Conservation (phyloP, 2,329 filamentous ascomycete species). For the Verticillium dahliae region DNA sequence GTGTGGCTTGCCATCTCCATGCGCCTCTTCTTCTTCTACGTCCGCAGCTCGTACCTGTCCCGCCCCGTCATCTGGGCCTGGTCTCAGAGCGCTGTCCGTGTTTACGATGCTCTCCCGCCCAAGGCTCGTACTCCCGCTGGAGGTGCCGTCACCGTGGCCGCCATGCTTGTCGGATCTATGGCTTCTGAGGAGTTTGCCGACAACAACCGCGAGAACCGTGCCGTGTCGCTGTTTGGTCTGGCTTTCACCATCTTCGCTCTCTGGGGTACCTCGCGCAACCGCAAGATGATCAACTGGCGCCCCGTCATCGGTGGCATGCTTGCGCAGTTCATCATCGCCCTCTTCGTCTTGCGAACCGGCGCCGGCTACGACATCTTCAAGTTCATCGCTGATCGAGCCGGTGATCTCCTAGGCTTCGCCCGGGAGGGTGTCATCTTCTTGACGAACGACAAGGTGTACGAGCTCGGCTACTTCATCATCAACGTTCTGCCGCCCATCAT, state of each 20-base stretch:
- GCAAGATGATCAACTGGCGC: slow-evolving; percentile 61
- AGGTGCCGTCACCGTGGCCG: slow-evolving; percentile 56
- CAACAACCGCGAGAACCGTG: slow-evolving; percentile 76
- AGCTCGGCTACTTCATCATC: slow-evolving; percentile 62
- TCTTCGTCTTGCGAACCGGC: slow-evolving; percentile 78
- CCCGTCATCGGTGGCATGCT: slow-evolving; percentile 87
- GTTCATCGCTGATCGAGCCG: slow-evolving; percentile 73
- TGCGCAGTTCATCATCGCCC: slow-evolving; percentile 77
- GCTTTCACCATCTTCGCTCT: slow-evolving; percentile 61
- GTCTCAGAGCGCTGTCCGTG: slow-evolving; percentile 54
- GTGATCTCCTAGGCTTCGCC: slow-evolving; percentile 72
- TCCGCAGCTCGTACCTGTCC: slow-evolving; percentile 61
- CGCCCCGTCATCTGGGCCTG: slow-evolving; percentile 62
- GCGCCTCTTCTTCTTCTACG: slow-evolving; percentile 66
- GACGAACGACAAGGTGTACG: slow-evolving; percentile 37
- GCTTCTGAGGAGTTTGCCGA: slow-evolving; percentile 62
- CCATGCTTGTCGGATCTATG: slow-evolving; percentile 75
- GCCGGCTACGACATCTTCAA: slow-evolving; percentile 87
- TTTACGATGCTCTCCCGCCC: slow-evolving; percentile 58
- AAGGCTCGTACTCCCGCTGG: slow-evolving; percentile 58
- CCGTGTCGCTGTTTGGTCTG: slow-evolving; percentile 74
- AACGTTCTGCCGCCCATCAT: slow-evolving; percentile 84
- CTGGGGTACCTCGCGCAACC: slow-evolving; percentile 65
- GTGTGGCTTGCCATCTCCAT: slow-evolving; percentile 70
- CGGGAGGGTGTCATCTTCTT: slow-evolving; percentile 74